Conservation (phyloP, 805 yeast genomes). For the Metschnikowia lachancei region DNA sequence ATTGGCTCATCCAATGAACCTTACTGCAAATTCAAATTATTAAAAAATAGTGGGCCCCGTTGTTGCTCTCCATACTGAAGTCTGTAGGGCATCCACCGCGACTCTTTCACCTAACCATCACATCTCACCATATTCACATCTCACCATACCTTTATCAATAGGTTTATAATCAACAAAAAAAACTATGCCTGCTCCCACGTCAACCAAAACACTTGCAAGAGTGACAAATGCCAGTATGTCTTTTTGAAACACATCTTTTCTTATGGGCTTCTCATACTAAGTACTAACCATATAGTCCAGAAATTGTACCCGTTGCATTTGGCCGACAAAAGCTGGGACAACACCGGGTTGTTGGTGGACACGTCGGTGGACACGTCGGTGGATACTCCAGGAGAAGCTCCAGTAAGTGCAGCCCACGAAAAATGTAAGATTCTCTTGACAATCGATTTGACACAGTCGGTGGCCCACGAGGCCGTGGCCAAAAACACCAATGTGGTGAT, state of each 20-base stretch:
- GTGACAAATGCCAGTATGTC: conserved; percentile 41
- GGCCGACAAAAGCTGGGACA: conserved; percentile 93
- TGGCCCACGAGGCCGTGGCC: conserved; percentile 79
- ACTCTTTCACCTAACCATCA: no score
- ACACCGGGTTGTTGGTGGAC: conserved; percentile 87
- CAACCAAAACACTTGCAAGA: conserved; percentile 46
- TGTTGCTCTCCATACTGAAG: not conserved
- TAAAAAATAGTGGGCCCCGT: no score
- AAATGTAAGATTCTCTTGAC: conserved; percentile 56
- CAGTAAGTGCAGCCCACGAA: conserved; percentile 9
- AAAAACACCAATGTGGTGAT: conserved; percentile 55
- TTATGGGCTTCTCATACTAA: not conserved
- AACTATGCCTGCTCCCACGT: conserved; percentile 23
- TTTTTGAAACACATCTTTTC: no score
- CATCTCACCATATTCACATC: no score
- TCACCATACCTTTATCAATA: not conserved
- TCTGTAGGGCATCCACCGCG: not conserved
- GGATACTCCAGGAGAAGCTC: no score
- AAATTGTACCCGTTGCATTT: conserved; percentile 73
- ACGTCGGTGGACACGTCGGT: conserved; percentile 34
- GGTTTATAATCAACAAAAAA: not conserved
- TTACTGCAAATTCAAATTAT: no score
- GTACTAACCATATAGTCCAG: conserved; percentile 47
- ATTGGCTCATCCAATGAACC: no score
- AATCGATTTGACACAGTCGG: conserved; percentile 79